Conservation (phyloP, 1,139 yeast species). For the Taiozyma sp. region DNA sequence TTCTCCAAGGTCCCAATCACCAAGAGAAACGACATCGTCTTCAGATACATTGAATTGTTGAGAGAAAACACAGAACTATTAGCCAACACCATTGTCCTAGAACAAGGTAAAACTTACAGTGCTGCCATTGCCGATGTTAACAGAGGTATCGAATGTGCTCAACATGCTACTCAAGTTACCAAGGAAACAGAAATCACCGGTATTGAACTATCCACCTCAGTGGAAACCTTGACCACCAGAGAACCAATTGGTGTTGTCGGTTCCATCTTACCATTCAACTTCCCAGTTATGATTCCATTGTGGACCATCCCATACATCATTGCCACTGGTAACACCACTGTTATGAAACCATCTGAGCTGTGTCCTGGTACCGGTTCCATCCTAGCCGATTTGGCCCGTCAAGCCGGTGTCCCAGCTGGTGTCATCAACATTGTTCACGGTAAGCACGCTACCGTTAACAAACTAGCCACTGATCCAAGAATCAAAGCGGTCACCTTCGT, state of each 20-base stretch:
- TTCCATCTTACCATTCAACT: slow-evolving; percentile 66
- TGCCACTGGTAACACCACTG: slow-evolving; percentile 74
- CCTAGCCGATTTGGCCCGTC: slow-evolving; percentile 65
- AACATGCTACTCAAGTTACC: slow-evolving; percentile 51
- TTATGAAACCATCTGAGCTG: slow-evolving; percentile 74
- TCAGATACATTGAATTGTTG: slow-evolving; percentile 63
- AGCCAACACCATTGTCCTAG: slow-evolving; percentile 67
- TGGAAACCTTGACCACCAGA: slow-evolving; percentile 77
- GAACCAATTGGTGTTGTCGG: slow-evolving; percentile 61
- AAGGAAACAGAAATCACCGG: slow-evolving; percentile 61
- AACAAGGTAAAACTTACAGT: slow-evolving; percentile 75
- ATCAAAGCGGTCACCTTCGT: slow-evolving; percentile 62
- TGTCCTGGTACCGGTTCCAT: slow-evolving; percentile 78
- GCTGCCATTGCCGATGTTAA: slow-evolving; percentile 79
- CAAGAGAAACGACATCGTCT: slow-evolving; percentile 71
- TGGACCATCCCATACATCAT: slow-evolving; percentile 76
- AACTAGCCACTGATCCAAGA: slow-evolving; percentile 67
- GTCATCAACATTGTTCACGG: slow-evolving; percentile 75
- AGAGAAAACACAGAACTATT: slow-evolving; percentile 65
- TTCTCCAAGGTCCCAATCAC: slow-evolving; percentile 60
- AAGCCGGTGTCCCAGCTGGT: slow-evolving; percentile 80
- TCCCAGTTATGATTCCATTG: slow-evolving; percentile 84
- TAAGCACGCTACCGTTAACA: slow-evolving; percentile 69
- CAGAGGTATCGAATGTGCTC: slow-evolving; percentile 80
- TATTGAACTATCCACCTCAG: slow-evolving; percentile 65